phyloP scores from a whole-genome alignment of 371 early-diverging fungal species.

The Chytridiales sp. region DNA sequence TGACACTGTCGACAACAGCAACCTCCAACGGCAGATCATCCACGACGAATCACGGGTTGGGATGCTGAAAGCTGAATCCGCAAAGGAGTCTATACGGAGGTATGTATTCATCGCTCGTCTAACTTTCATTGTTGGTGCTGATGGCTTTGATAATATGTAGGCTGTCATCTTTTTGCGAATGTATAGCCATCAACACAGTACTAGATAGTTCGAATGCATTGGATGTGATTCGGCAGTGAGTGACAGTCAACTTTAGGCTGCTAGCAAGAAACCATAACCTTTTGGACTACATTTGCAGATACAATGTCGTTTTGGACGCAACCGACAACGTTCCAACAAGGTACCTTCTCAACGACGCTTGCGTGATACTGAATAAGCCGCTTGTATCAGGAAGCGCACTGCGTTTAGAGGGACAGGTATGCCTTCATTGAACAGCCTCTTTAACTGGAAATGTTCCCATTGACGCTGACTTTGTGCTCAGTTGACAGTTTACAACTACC shows the following conservation, averaged over 20 bases:
- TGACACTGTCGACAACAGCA: conserved; percentile 91
- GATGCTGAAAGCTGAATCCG: conserved; percentile 79
- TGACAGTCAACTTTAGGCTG: not conserved
- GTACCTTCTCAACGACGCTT: conserved; percentile 95
- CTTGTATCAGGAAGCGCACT: conserved; percentile 95
- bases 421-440: not conserved
- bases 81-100: conserved; percentile 58
- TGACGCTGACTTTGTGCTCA: conserved; percentile 26
- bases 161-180: conserved; percentile 41
- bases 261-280: too few relatives aligned
- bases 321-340: conserved; percentile 97
- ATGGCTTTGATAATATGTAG: conserved; percentile 10
- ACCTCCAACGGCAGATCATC: conserved; percentile 96
- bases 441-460: not conserved
- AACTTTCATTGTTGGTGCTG: not conserved
- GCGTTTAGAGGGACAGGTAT: conserved; percentile 89
- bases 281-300: too few relatives aligned
- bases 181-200: conserved; percentile 38
- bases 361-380: conserved; percentile 78
- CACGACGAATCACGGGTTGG: conserved; percentile 80
- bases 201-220: conserved; percentile 52
- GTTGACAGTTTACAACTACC: conserved; percentile 83
- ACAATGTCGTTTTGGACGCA: conserved; percentile 95
- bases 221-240: conserved; percentile 40
- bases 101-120: not conserved